Base-by-base conservation (phyloP, 2,329 filamentous ascomycete species). In the Fusarium subglutinans region DNA sequence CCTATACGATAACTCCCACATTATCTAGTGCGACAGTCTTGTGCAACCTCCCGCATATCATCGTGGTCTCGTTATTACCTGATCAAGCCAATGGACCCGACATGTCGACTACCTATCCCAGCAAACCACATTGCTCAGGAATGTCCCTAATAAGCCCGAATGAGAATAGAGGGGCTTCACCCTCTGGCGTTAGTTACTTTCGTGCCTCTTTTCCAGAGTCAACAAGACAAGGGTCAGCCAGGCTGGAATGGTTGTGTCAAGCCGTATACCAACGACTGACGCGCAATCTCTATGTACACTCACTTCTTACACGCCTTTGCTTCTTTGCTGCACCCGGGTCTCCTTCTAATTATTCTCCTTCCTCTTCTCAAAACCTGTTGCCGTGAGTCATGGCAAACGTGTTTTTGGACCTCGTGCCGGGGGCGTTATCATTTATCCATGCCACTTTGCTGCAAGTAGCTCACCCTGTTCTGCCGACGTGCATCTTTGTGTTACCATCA, bases 401-500 rank as follows among this genome's bases (percentile, higher is more conserved):
- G 28, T 58, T 57, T 57, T 55, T 54, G 60, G 64, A 41, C 62
- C 56, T 50, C 55, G 66, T 63, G 59, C 57, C 59, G 48, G 64
- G 59, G 59, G 44, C 60, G 63, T 53, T 63, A 56, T 63, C 64
- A 54, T 55, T 56, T 26, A 66, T 55, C 70, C 63, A 76, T 70
- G 63, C 68, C 38, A 33, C 69, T 48, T 40, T 44, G 26, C 55
- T 56, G 37, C 67, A 59, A 69, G 75, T 72, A 53, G 61, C 70
- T 62, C 69, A 61, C 60, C 67, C 66, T 59, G 65, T 38, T 70
- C 63, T 77, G 65, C 70, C 75, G 66, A 70, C 65, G 45, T 73
- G 71, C 67, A 47, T 73, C 62, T 71, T 74, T 60, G 76, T 78
- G 76, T 75, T 65, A 78, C 76, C 69, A 60, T 66, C 71, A 37